A percentile compares a stretch with the other conserved stretches of the same genome.
These are phyloP conservation scores for Halophytophthora batemanensis DNA, from an alignment of 352 stramenopile species.

Conservation along the genomic window DNA sequence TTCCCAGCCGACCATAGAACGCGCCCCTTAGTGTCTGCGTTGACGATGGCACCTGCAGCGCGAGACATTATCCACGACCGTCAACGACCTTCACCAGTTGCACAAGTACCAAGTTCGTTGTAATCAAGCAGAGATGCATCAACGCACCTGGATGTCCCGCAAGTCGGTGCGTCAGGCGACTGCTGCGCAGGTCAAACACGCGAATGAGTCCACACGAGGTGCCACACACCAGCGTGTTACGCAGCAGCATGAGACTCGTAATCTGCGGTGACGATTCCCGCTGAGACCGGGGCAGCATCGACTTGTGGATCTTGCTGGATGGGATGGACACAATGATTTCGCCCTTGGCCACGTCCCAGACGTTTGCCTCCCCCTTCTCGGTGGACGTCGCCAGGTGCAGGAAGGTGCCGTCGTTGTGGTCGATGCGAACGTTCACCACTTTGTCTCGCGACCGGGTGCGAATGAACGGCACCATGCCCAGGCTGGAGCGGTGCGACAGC, in stretches of 20 bases:
- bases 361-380: conserved; percentile 83
- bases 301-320: conserved; percentile 81
- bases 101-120: too few relatives aligned
- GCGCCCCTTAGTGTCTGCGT: conserved; percentile 81
- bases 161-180: conserved; percentile 75
- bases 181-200: conserved; percentile 82
- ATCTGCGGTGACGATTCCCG: conserved; percentile 70
- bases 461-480: conserved; percentile 85
- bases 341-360: conserved; percentile 86
- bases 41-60: conserved; percentile 65
- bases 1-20: conserved; percentile 83
- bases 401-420: conserved; percentile 78
- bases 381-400: conserved; percentile 80
- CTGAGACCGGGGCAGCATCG: conserved; percentile 63
- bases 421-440: conserved; percentile 74
- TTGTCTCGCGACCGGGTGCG: conserved; percentile 76
- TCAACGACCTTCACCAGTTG: not conserved
- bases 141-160: conserved; percentile 76
- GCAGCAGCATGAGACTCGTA: conserved; percentile 86
- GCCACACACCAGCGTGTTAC: conserved; percentile 83
- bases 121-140: not conserved
- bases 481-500: conserved; percentile 71
- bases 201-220: conserved; percentile 87
- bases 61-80: conserved; percentile 4
- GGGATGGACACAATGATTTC: conserved; percentile 80